Evolutionary conservation across 2,329 filamentous ascomycete genomes (phyloP), one percentile per base, ranked within the genome.

Genomic region (Catunica adiposa): DNA sequence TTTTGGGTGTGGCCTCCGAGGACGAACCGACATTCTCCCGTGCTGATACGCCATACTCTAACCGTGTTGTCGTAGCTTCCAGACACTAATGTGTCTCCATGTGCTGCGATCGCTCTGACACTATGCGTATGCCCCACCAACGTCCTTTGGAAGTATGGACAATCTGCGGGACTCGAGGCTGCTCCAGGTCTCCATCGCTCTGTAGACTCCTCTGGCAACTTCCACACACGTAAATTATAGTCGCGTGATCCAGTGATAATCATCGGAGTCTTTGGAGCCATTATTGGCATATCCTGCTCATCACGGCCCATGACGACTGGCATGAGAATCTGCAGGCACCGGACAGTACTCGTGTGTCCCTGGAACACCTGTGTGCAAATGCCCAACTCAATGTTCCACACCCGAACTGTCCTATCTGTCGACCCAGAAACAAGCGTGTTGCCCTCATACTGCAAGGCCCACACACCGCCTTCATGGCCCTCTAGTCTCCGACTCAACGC

Each of bases 161-260:
- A 97, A 62, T 85, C 8, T 81, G 78, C 22, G 37, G 31, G 8
- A 86, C 80, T 0, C n/a, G n/a, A n/a, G n/a, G 83, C 83, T 1
- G 81, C 84, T 5, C 26, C 48, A 67, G 94, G 87, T 61, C 86
- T 87, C 62, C 94, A 87, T 11, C 80, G 76, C 25, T 81, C 77
- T 9, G 90, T 88, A 5, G 81, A 83, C 7, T 83, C 79, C 65
- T 87, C 83, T 0, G 92, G 92, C 40, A 98, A 78, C 63, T 86
- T 88, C 92, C 92, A 98, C 1, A 98, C 89, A 34, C 92, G 80
- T 15, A 98, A 75, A 59, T 89, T 92, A 42, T 89, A 96, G 66
- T 98, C 92, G 42, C 92, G 83, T 40, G 92, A 97, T 5, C 92
- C 92, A 1, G 92, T 98, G 62, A 98, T 98, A 65, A 98, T 97